Conservation (phyloP, 2,329 filamentous ascomycete species). For the Microcyclospora tardicrescens region DNA sequence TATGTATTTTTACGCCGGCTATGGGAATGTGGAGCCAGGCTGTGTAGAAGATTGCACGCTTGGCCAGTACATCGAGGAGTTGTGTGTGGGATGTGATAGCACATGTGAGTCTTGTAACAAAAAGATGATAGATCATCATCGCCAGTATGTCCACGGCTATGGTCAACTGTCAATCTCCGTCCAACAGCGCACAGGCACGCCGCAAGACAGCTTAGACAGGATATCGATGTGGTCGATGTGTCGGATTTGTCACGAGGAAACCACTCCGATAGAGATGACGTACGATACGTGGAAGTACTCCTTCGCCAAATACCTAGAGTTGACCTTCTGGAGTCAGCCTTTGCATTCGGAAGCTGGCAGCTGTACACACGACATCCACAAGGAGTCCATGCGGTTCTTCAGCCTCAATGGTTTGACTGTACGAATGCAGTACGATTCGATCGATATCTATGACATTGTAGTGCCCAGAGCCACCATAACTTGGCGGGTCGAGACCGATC, state of each 20-base stretch:
- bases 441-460: constrained; percentile 86
- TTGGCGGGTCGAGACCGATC: constrained; percentile 94
- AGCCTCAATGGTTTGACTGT: constrained; percentile 75
- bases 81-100: constrained; percentile 64
- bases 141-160: constrained; percentile 93
- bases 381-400: constrained; percentile 87
- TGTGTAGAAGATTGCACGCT: constrained; percentile 77
- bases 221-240: constrained; percentile 98
- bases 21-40: constrained; percentile 58
- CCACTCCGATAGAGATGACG: constrained; percentile 81
- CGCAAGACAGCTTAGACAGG: constrained; percentile 53
- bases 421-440: constrained; percentile 81
- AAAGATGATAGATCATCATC: constrained; percentile 82
- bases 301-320: constrained; percentile 93
- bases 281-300: constrained; percentile 95
- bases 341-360: constrained; percentile 59
- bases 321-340: constrained; percentile 88
- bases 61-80: constrained; percentile 86
- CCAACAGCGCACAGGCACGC: constrained; percentile 56
- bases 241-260: constrained; percentile 82
- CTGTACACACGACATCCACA: constrained; percentile 85
- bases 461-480: constrained; percentile 82
- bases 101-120: constrained; percentile 74
- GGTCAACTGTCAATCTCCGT: constrained; percentile 87
- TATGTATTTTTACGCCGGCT: constrained; percentile 77